These are phyloP conservation scores for Nakazawaea sp. DNA, from an alignment of 805 yeast species.

Conservation along the genomic window DNA sequence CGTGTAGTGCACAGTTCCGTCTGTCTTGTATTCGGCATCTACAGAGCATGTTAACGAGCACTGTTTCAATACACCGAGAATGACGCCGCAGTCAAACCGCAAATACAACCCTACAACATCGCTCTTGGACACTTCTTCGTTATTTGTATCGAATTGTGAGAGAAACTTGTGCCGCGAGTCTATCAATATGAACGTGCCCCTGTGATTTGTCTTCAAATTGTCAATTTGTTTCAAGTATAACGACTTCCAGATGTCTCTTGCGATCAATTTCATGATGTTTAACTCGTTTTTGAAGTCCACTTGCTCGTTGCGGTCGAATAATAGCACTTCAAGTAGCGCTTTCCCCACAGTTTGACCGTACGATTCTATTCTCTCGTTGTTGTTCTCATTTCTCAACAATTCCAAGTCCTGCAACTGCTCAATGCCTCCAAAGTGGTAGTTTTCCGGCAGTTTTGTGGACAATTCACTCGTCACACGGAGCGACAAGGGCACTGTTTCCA, in stretches of 20 bases:
- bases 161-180: constrained; percentile 28
- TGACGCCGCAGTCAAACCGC: constrained; percentile 10
- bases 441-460: constrained; percentile 6
- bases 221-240: constrained; percentile 85
- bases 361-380: constrained; percentile 52
- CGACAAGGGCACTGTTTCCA: constrained; percentile 72
- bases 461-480: constrained; percentile 52
- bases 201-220: constrained; percentile 84
- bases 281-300: constrained; percentile 52
- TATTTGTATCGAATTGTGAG: constrained; percentile 4
- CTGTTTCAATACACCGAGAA: constrained; percentile 7
- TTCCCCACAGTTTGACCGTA: constrained; percentile 53
- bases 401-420: constrained; percentile 27
- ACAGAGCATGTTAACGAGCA: constrained; percentile 4
- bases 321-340: constrained; percentile 21
- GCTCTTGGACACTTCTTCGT: constrained; percentile 1
- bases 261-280: constrained; percentile 85
- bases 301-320: constrained; percentile 19
- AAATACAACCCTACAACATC: constrained; percentile 6
- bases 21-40: constrained; percentile 6
- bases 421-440: constrained; percentile 32
- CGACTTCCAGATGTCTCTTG: constrained; percentile 85
- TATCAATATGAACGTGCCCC: constrained; percentile 74
- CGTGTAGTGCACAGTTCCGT: constrained; percentile 10
- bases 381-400: constrained; percentile 37